Base-by-base conservation (phyloP, 2,329 filamentous ascomycete genomes). In the Monilinia polystroma region DNA sequence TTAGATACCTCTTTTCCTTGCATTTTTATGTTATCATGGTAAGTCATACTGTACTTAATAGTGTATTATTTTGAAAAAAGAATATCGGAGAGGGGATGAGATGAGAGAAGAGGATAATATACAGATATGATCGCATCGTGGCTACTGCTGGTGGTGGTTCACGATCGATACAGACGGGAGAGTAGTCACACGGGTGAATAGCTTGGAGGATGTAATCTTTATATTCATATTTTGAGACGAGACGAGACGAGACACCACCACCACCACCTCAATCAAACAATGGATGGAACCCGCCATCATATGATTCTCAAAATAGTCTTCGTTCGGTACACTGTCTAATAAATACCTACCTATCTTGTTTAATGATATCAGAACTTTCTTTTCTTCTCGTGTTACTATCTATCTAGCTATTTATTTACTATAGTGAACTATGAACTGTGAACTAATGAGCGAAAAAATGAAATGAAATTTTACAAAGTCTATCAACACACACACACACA, bases 1-100 rank as follows among this genome's bases (percentile, higher is more conserved):
- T 45, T 66, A 45, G 64, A 63, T 63, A 63, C 60, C 60, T 63
- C 16, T 63, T 63, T 63, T 54, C 23, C 20, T 63, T 63, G 60
- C 29, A 41, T n/a, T 54, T 62, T 29, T 32, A 43, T 63, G 32
- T 62, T 62, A 26, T n/a, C 45, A 51, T 20, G 29, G 45, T 38
- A 32, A 41, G 32, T 43, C 20, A 60, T 52, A 51, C 35, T 64
- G 43, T 64, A 64, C 52, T 41, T 51, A 51, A 62, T 62, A 51
- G 38, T 62, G 58, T 62, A 62, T 62, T 38, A 38, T 62, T 41
- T 52, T 59, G 51, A 49, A 26, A 23, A 18, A 18, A 23, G 2
- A 4, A 62, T 60, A 60, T 62, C 51, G 1, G 29, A 41, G 45
- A 49, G 20, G 18, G 35, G n/a, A 14, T 12, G 10, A 20, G 43